Percentiles rank a stretch among this genome's conserved stretches.
phyloP scores from a whole-genome alignment of 257 asterid species.

The Nyctanthes arbortristis region DNA sequence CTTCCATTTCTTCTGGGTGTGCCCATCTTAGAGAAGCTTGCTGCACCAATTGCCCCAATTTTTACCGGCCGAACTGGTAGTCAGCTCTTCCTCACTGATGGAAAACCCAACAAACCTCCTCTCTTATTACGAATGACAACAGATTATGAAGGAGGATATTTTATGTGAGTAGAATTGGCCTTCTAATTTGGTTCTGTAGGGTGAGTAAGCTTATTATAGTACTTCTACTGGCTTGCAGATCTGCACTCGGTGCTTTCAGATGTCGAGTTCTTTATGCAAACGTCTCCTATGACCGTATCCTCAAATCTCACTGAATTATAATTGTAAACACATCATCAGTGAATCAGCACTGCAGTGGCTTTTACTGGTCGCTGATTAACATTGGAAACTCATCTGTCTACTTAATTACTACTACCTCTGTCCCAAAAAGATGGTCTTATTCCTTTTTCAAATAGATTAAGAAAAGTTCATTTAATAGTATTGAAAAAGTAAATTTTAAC shows the following conservation, averaged over 20 bases:
- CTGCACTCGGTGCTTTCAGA: slow-evolving; percentile 82
- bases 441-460: too few species aligned
- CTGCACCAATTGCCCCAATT: slow-evolving; percentile 83
- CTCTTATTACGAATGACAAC: slow-evolving; percentile 81
- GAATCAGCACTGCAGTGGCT: background rate
- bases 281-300: slow-evolving; percentile 84
- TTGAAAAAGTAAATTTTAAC: too few species aligned
- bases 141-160: slow-evolving; percentile 76
- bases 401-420: slow-evolving; percentile 1
- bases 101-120: slow-evolving; percentile 70
- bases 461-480: too few species aligned
- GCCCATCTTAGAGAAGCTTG: slow-evolving; percentile 81
- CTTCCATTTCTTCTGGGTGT: slow-evolving; percentile 92
- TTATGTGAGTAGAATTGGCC: slow-evolving; percentile 54
- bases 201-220: slow-evolving; percentile 21
- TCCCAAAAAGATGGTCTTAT: too few species aligned
- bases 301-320: slow-evolving; percentile 10
- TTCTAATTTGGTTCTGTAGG: slow-evolving; percentile 8
- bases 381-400: background rate
- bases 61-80: slow-evolving; percentile 70
- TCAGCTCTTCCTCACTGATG: slow-evolving; percentile 78
- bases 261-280: slow-evolving; percentile 79
- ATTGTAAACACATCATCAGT: background rate
- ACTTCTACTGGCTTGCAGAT: slow-evolving; percentile 50
- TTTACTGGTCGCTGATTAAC: background rate